These are phyloP conservation scores for Colletotrichum salicis DNA, from an alignment of 2,329 filamentous ascomycete genomes.

Conservation along the genomic window DNA sequence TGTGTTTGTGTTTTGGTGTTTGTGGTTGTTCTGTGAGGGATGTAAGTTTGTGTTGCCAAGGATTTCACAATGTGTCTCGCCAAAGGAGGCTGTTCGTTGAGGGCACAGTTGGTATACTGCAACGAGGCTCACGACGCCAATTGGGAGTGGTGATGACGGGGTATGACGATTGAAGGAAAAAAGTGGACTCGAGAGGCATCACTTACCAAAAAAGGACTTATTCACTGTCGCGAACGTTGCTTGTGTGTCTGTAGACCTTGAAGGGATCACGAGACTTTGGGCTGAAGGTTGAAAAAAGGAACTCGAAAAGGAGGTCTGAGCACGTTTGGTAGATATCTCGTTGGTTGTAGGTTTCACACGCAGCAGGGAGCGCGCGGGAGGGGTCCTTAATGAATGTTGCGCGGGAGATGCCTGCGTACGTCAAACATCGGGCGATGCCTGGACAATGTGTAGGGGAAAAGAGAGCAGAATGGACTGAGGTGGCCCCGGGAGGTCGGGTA, in stretches of 20 bases:
- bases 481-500: constrained; percentile 4
- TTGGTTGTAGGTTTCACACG: background rate
- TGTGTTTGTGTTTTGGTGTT: background rate
- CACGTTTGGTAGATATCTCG: background rate
- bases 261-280: background rate
- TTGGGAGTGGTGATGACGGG: constrained; percentile 8
- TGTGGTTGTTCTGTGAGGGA: background rate
- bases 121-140: background rate
- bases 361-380: background rate
- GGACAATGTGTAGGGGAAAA: constrained; percentile 17
- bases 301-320: background rate
- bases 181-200: background rate
- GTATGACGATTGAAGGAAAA: constrained; percentile 18
- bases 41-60: background rate
- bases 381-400: constrained; percentile 18
- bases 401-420: constrained; percentile 5
- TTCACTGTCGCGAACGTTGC: background rate
- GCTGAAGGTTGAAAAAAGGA: too few species aligned
- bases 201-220: constrained; percentile 14
- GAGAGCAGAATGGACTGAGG: constrained; percentile 1
- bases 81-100: background rate
- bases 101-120: background rate
- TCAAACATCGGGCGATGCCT: constrained; percentile 26
- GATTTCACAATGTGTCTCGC: background rate
- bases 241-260: background rate